Evolutionary conservation across 2,329 filamentous ascomycete genomes (phyloP).

Genomic region (Exophiala mesophila): DNA sequence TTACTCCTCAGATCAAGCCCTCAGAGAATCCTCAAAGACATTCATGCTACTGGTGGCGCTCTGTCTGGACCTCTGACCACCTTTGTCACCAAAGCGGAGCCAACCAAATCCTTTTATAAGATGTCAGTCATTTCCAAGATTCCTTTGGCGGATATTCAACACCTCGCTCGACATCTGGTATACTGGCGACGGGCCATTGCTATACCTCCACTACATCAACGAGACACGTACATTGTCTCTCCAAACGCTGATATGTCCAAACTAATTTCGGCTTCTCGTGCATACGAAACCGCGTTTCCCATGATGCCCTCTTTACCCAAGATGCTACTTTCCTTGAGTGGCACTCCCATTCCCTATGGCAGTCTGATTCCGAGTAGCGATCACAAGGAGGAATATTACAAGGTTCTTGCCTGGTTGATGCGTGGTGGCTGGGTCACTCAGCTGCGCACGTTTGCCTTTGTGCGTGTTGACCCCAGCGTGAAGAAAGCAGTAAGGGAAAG

Average conservation of each 20-base stretch:
- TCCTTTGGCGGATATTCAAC: slow-evolving; percentile 72
- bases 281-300: slow-evolving; percentile 75
- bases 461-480: slow-evolving; percentile 77
- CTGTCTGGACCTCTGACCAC: slow-evolving; percentile 73
- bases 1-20: slow-evolving; percentile 81
- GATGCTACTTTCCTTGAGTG: slow-evolving; percentile 79
- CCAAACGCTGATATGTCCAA: slow-evolving; percentile 77
- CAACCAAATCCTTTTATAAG: slow-evolving; percentile 66
- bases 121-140: slow-evolving; percentile 60
- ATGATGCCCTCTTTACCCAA: slow-evolving; percentile 77
- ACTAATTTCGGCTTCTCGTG: slow-evolving; percentile 62
- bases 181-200: slow-evolving; percentile 93
- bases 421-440: slow-evolving; percentile 91
- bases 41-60: slow-evolving; percentile 66
- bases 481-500: slow-evolving; percentile 73
- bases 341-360: slow-evolving; percentile 75
- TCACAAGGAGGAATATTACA: slow-evolving; percentile 80
- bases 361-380: slow-evolving; percentile 79
- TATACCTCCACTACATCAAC: slow-evolving; percentile 81
- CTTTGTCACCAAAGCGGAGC: slow-evolving; percentile 56
- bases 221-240: slow-evolving; percentile 86
- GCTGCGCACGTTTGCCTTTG: slow-evolving; percentile 83
- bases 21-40: slow-evolving; percentile 66
- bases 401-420: slow-evolving; percentile 89
- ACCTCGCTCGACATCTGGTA: slow-evolving; percentile 86